Conservation (phyloP, 352 stramenopile species). For the Phytopythium oedochilum region DNA sequence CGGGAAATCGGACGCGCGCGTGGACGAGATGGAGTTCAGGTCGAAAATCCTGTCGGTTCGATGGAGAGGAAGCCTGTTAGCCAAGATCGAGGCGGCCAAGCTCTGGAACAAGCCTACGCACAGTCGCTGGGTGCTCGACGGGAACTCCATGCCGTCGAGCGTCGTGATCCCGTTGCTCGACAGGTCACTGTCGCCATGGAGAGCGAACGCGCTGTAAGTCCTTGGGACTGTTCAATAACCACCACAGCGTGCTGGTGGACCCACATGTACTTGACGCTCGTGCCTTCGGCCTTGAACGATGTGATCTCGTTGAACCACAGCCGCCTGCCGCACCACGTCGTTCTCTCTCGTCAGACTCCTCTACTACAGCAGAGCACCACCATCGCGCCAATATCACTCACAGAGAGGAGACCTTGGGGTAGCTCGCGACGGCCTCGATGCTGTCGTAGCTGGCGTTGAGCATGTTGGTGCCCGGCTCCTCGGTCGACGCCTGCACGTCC, state of each 20-base stretch:
- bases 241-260: conserved; percentile 6
- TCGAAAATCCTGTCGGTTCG: conserved; percentile 4
- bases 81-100: no score
- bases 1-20: conserved; percentile 9
- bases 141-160: conserved; percentile 20
- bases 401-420: conserved; percentile 11
- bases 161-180: conserved; percentile 25
- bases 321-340: conserved; percentile 11
- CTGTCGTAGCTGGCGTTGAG: conserved; percentile 4
- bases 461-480: conserved; percentile 7
- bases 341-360: no score
- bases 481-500: background rate
- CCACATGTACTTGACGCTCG: conserved; percentile 37
- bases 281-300: conserved; percentile 22
- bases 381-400: no score
- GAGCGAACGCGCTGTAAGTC: background rate
- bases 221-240: background rate
- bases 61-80: background rate
- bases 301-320: conserved; percentile 46
- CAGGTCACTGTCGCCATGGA: conserved; percentile 14
- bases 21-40: conserved; percentile 12
- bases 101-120: conserved; percentile 4
- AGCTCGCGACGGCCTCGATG: conserved; percentile 11
- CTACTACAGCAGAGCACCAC: no score
- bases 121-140: conserved; percentile 15